Evolutionary conservation across 805 yeast species (phyloP), one percentile per base, ranked within the genome.

Genomic region (Pichia phayaonensis): DNA sequence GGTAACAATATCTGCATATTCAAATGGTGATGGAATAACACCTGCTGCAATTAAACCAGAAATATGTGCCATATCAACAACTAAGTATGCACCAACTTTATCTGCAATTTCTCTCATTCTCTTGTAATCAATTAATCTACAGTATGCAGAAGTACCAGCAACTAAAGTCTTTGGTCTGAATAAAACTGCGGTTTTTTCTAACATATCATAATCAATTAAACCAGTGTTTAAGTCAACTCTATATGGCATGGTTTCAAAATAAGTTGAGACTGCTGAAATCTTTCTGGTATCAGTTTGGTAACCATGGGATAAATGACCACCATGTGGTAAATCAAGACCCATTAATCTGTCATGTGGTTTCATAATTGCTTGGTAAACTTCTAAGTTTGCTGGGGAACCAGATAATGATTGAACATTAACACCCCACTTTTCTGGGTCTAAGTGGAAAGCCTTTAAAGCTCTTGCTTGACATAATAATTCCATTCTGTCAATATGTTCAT

Each of bases 301-400:
- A 61, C 99, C 99, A 72, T 94, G 99, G 50, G 97, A 89, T 70
- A 94, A 79, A 71, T 94, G 99, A 63, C 99, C 99, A 64, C 99
- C 99, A 65, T 94, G 98, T 60, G 99, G 99, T 66, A 94, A 77
- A 66, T 92, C 97, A 59, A 94, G 80, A 61, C 99, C 99, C 99
- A 94, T 94, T 61, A 94, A 73, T 72, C 99, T 85, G 63, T 92
- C 99, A 66, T 90, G 96, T 54, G 94, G 95, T 65, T 86, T 87
- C 85, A 94, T 81, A 59, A 94, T 75, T 42, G 98, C 97, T 67
- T 88, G 90, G 75, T 94, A 94, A 44, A 90, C 98, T 69, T 94
- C 92, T 69, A 94, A 79, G 74, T 94, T 94, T 51, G 99, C 99
- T 57, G 98, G 98, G 22, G 99, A 90, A 53, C 99, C 99, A 26